These are phyloP conservation scores for Chaetomium cochliodes DNA, from an alignment of 495 filamentous ascomycete genomes.

Conservation along the genomic window DNA sequence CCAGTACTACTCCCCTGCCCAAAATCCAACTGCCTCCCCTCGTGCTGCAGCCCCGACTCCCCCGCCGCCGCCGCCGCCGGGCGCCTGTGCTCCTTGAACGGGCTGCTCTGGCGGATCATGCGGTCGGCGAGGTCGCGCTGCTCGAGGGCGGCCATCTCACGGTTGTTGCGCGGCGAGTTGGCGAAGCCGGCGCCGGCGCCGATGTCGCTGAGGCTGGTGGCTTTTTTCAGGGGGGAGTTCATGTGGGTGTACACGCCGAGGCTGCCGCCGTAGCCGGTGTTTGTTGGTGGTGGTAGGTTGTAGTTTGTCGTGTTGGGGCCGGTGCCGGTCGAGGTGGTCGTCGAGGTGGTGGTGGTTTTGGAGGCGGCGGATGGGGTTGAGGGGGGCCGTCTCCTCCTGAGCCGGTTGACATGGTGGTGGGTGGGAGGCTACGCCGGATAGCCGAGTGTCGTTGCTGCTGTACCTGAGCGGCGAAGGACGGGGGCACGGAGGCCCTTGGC, in stretches of 20 bases:
- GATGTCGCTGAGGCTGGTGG: slow-evolving; percentile 49
- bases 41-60: too few relatives aligned
- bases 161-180: slow-evolving; percentile 50
- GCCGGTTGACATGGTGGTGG: neutral
- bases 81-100: slow-evolving; percentile 29
- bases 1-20: neutral
- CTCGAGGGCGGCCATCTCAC: slow-evolving; percentile 55
- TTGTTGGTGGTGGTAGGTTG: slow-evolving; percentile 20
- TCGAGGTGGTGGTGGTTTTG: neutral
- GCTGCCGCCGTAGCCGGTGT: slow-evolving; percentile 59
- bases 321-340: slow-evolving; percentile 10
- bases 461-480: slow-evolving; percentile 16
- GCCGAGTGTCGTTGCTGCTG: slow-evolving; percentile 24
- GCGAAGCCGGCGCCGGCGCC: slow-evolving; percentile 23
- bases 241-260: slow-evolving; percentile 76
- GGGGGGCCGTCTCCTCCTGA: neutral
- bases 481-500: slow-evolving; percentile 10
- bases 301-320: slow-evolving; percentile 12
- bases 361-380: slow-evolving; percentile 3
- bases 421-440: slow-evolving; percentile 22
- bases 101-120: slow-evolving; percentile 33
- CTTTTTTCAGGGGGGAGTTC: slow-evolving; percentile 76
- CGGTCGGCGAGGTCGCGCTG: slow-evolving; percentile 39
- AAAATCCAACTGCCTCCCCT: neutral
- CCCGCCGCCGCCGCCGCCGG: neutral